Evolutionary conservation across 2,329 filamentous ascomycete genomes (phyloP).

Genomic region (Cercospora sesami): DNA sequence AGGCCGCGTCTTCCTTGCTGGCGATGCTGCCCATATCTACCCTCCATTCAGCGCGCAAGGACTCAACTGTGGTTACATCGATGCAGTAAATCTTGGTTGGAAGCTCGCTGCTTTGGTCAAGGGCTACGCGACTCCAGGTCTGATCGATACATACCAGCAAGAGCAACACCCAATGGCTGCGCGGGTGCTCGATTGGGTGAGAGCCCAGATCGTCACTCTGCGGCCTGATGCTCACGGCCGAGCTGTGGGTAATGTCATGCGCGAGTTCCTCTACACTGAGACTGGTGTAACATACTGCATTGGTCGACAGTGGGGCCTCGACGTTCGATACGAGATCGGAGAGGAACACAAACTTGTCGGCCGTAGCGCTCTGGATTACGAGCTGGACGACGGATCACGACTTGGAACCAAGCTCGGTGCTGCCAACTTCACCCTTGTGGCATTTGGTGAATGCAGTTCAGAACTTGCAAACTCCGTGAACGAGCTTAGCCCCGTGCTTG

Average conservation of each 20-base stretch:
- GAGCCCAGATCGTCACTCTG: not conserved
- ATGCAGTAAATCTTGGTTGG: conserved; percentile 43
- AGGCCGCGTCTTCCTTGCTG: conserved; percentile 34
- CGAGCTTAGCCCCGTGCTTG: not conserved
- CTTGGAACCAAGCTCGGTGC: not conserved
- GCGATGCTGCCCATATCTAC: conserved; percentile 41
- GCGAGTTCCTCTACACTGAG: not conserved
- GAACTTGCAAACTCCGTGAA: not conserved
- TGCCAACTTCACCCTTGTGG: not conserved
- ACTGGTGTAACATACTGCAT: not conserved
- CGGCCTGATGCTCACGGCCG: not conserved
- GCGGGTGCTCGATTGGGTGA: not conserved
- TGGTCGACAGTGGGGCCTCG: not conserved
- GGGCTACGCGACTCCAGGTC: conserved; percentile 2
- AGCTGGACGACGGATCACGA: conserved; percentile 1
- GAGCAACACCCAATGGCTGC: conserved; percentile 7
- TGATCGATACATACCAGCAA: conserved; percentile 8
- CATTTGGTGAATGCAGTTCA: not conserved
- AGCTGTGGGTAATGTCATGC: conserved; percentile 1
- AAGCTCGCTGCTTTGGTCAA: conserved; percentile 7
- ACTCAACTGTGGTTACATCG: conserved; percentile 42
- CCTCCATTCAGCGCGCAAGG: conserved; percentile 43
- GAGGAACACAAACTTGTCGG: conserved; percentile 3
- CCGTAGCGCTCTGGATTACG: not conserved
- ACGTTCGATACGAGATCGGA: not conserved